Percentiles rank a stretch among this genome's conserved stretches.
phyloP scores from a whole-genome alignment of 2,329 filamentous ascomycete species.

The Fusarium algeriense region DNA sequence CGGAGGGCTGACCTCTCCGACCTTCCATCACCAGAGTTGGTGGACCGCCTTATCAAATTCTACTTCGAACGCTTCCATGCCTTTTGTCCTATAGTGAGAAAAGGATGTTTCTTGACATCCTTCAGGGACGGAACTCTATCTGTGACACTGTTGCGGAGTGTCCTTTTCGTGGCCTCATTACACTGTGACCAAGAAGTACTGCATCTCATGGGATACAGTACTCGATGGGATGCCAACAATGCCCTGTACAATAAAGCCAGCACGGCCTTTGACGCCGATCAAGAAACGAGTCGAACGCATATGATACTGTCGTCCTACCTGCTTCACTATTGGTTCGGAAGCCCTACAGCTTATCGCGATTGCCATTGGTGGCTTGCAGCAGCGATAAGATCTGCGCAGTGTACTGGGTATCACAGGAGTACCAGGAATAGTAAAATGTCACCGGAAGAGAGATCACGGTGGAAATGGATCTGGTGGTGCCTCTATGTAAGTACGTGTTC shows the following conservation, averaged over 20 bases:
- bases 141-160: not conserved
- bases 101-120: not conserved
- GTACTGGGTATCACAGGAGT: not conserved
- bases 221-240: slow-evolving; percentile 7
- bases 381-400: slow-evolving; percentile 4
- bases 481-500: not conserved
- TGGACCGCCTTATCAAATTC: not conserved
- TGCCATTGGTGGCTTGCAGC: slow-evolving; percentile 15
- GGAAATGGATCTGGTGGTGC: slow-evolving; percentile 12
- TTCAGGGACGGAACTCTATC: not conserved
- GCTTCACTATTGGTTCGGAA: slow-evolving; percentile 30
- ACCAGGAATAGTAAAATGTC: not conserved
- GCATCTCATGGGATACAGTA: slow-evolving; percentile 13
- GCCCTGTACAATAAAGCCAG: not conserved
- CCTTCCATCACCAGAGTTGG: not conserved
- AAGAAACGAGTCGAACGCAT: not conserved
- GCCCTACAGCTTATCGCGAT: slow-evolving; percentile 1
- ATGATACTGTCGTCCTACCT: slow-evolving; percentile 23
- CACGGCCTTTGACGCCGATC: not conserved
- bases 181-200: slow-evolving; percentile 10
- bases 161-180: slow-evolving; percentile 8
- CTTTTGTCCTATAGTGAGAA: not conserved
- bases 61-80: slow-evolving; percentile 14
- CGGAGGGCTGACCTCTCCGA: not conserved
- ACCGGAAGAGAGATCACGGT: fast-evolving